Evolutionary conservation across 331 rosid species (phyloP).

Genomic region (Saraca asoca): DNA sequence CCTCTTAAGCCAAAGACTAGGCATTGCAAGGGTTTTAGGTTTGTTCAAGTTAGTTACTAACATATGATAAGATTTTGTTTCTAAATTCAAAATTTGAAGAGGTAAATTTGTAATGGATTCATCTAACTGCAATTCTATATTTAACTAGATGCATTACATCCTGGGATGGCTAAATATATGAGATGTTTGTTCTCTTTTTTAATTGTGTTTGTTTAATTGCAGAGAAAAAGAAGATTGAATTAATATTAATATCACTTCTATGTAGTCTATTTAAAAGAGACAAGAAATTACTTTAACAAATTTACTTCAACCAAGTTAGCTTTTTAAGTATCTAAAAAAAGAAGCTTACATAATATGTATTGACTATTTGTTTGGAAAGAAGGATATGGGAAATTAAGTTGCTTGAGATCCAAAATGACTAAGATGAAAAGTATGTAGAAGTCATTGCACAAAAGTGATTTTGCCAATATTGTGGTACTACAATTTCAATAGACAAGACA

Average conservation of each 20-base stretch:
- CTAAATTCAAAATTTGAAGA: too few species aligned
- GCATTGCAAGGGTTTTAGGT: slow-evolving; percentile 99
- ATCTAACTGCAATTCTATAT: too few species aligned
- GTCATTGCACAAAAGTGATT: slow-evolving; percentile 4
- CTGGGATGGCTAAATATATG: slow-evolving; percentile 62
- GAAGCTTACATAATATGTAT: slow-evolving; percentile 8
- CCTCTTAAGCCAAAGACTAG: slow-evolving; percentile 95
- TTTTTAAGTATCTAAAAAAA: slow-evolving; percentile 9
- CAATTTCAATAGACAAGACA: slow-evolving; percentile 22
- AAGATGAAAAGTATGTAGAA: slow-evolving; percentile 8
- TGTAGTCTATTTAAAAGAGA: slow-evolving; percentile 7
- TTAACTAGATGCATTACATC: too few species aligned
- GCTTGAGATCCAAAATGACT: slow-evolving; percentile 15
- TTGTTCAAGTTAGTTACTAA: slow-evolving; percentile 69
- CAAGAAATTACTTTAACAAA: not conserved
- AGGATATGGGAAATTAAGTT: slow-evolving; percentile 14
- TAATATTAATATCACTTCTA: slow-evolving; percentile 12
- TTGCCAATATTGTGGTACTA: not conserved
- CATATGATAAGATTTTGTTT: too few species aligned
- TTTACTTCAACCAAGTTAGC: slow-evolving; percentile 5
- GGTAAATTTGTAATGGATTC: too few species aligned
- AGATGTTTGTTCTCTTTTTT: slow-evolving; percentile 27
- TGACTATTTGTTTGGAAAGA: slow-evolving; percentile 13
- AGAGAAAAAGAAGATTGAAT: slow-evolving; percentile 24
- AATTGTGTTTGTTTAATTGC: slow-evolving; percentile 28